Base-by-base conservation (phyloP, 331 rosid genomes). In the Quercus tomentella region DNA sequence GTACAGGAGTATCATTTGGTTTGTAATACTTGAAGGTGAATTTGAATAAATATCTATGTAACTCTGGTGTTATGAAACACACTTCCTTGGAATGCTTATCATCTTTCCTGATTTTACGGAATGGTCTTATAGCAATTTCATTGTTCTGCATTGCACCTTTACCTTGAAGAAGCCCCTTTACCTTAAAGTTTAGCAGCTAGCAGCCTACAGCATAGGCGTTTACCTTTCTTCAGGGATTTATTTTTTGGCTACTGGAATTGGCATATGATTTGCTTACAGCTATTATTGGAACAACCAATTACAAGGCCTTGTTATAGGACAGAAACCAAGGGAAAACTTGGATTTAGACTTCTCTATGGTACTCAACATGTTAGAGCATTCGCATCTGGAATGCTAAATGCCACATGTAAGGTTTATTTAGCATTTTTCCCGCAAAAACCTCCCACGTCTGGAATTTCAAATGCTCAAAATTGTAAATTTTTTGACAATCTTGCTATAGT, bases 1-100 rank as follows among this genome's bases (percentile, higher is more conserved):
- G 81, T 78, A 67, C 72, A 30, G 37, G 57, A 68, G 31, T 74
- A 78, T 62, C 43, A 41, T 70, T 43, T 73, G 77, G 54, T 41
- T 74, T 80, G 76, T 80, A 30, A 25, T 80, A 75, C 51, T 61
- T 70, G 22, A 72, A 26, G 28, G 30, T 56, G 84, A 57, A 41
- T 67, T 79, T 74, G 23, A 88, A 88, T 88, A 89, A 85, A 81
- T 33, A 84, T 89, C 75, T 75, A 25, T 80, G 77, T 57, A 8
- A 80, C 72, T 78, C 17, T 51, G 77, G 79, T 79, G 26, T 35
- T 70, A 33, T 33, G 54, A 72, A 45, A 14, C 6, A 21, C 43
- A 17, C 41, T 69, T 10, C 6, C 41, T 71, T 22, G 14, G 60
- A 71, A 49, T 23, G 18, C 25, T 33, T 67, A 67, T 20, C n/a